A percentile compares a stretch with the other conserved stretches of the same genome.
These are phyloP conservation scores for Plasmodium gallinaceum DNA, from an alignment of 169 alveolate genomes.

Conservation along the genomic window DNA sequence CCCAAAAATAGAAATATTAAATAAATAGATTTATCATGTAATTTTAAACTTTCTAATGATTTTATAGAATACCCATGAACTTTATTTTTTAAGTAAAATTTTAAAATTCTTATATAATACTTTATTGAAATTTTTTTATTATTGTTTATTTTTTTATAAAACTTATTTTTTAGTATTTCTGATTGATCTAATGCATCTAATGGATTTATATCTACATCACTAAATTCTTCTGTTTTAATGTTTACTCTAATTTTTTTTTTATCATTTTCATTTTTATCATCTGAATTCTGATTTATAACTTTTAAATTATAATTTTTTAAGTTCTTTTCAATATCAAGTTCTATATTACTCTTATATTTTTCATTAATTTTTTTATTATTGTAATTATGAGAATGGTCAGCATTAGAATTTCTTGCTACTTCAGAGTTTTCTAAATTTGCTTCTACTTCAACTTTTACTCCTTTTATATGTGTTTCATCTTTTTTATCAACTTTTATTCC, in stretches of 20 bases:
- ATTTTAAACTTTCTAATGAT: constrained; percentile 25
- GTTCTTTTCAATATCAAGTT: neutral
- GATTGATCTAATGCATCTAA: constrained; percentile 9
- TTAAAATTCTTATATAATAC: constrained; percentile 50
- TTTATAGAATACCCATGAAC: constrained; percentile 34
- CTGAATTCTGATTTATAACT: neutral
- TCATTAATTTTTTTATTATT: neutral
- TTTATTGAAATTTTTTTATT: constrained; percentile 51
- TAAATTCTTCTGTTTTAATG: constrained; percentile 28
- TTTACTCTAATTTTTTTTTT: constrained; percentile 19
- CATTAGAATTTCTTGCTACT: neutral
- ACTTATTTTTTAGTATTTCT: constrained; percentile 8
- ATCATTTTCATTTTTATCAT: neutral
- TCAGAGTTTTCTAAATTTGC: neutral
- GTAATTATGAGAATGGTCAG: neutral
- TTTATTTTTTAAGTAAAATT: constrained; percentile 45
- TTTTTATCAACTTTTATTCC: neutral
- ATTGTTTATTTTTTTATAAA: constrained; percentile 16
- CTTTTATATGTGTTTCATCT: neutral
- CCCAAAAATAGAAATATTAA: constrained; percentile 69
- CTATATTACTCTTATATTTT: neutral
- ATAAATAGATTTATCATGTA: constrained; percentile 49
- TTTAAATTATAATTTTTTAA: neutral
- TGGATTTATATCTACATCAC: constrained; percentile 15
- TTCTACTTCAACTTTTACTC: neutral